phyloP scores from a whole-genome alignment of 202 grass and related monocot species.

The Setaria viridis region DNA sequence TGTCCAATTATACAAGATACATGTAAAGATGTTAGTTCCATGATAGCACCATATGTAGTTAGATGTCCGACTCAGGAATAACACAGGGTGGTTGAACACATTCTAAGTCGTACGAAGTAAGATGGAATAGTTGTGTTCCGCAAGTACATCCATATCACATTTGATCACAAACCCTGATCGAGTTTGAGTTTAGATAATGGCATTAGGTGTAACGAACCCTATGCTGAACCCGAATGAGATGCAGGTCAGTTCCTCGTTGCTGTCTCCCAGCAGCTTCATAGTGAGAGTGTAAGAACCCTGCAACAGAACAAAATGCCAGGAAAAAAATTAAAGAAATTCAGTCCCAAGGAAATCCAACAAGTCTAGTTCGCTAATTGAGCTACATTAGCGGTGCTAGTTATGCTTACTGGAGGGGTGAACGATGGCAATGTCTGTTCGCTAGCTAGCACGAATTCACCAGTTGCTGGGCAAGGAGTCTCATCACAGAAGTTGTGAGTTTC shows the following conservation, averaged over 20 bases:
- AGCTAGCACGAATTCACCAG: constrained; percentile 61
- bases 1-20: neutral
- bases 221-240: constrained; percentile 81
- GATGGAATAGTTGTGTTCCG: neutral
- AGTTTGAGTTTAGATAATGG: constrained; percentile 1
- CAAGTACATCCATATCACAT: neutral
- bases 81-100: neutral
- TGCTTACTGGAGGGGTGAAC: constrained; percentile 76
- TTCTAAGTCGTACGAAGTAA: neutral
- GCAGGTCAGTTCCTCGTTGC: constrained; percentile 67
- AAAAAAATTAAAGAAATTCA: neutral
- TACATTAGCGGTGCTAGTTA: neutral
- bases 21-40: neutral
- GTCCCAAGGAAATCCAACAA: neutral
- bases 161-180: neutral
- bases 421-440: constrained; percentile 64
- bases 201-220: constrained; percentile 45
- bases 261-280: constrained; percentile 66
- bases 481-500: constrained; percentile 83
- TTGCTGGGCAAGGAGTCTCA: constrained; percentile 65
- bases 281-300: constrained; percentile 82
- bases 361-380: neutral
- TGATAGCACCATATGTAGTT: neutral
- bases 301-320: constrained; percentile 22
- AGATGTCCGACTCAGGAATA: constrained; percentile 17